These are phyloP conservation scores for Nepenthes alata DNA, from an alignment of 179 eudicot genomes.

Conservation along the genomic window DNA sequence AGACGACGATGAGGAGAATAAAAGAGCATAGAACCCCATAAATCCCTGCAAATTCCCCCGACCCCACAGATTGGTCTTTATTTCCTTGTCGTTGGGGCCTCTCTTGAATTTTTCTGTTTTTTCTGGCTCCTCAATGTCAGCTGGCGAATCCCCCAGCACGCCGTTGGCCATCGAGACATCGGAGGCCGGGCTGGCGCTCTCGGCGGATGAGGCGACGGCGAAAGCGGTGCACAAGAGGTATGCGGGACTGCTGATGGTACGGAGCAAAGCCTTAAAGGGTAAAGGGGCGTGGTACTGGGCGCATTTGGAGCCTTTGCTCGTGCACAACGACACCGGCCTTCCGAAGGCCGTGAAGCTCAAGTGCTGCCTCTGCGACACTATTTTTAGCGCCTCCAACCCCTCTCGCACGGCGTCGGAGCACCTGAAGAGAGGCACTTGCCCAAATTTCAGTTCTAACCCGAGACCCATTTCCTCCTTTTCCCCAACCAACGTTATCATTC, in stretches of 20 bases:
- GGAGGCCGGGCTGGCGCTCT: conserved; percentile 11
- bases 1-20: too few species aligned
- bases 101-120: too few species aligned
- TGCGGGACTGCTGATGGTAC: conserved; percentile 58
- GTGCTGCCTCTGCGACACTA: conserved; percentile 52
- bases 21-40: too few species aligned
- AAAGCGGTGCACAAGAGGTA: conserved; percentile 54
- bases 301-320: conserved; percentile 44
- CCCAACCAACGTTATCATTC: not conserved
- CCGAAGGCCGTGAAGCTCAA: conserved; percentile 71
- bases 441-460: conserved; percentile 40
- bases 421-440: conserved; percentile 61
- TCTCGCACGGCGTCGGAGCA: conserved; percentile 90
- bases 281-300: conserved; percentile 68
- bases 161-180: conserved; percentile 8
- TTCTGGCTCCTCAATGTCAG: conserved; percentile 1
- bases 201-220: conserved; percentile 50
- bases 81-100: too few species aligned
- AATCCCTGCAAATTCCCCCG: too few species aligned
- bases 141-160: not conserved
- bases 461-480: conserved; percentile 24
- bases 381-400: conserved; percentile 77
- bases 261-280: conserved; percentile 53
- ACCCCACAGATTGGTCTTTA: too few species aligned
- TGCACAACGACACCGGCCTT: conserved; percentile 38